Evolutionary conservation across 441 rosid species (phyloP).

Genomic region (Gossypium davidsonii): DNA sequence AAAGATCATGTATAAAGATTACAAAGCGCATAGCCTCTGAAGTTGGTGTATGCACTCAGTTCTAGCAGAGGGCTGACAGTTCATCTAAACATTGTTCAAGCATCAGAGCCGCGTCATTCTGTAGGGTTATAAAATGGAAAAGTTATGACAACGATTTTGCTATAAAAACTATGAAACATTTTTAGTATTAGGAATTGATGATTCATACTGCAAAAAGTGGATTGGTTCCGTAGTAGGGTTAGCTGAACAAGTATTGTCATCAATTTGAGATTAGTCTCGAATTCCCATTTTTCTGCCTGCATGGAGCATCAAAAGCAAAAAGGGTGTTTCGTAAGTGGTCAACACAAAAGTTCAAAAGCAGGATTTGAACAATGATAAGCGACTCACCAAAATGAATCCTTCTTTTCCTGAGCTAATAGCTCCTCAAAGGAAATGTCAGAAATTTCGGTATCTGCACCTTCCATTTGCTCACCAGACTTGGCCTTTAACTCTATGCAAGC

Average conservation of each 20-base stretch:
- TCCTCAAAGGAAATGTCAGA: constrained; percentile 81
- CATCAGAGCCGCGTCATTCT: constrained; percentile 2
- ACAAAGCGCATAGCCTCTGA: no score
- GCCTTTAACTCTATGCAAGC: constrained; percentile 56
- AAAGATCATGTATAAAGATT: no score
- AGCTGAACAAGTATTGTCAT: constrained; percentile 6
- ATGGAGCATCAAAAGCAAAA: constrained; percentile 9
- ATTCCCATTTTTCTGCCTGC: constrained; percentile 62
- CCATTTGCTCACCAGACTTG: constrained; percentile 33
- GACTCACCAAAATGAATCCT: constrained; percentile 77
- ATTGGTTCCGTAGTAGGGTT: background rate
- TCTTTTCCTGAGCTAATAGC: constrained; percentile 81
- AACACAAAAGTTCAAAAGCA: background rate
- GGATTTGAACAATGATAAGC: background rate
- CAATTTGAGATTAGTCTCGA: constrained; percentile 28
- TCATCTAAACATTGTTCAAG: background rate
- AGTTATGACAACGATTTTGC: background rate
- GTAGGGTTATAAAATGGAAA: background rate
- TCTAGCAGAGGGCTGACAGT: background rate
- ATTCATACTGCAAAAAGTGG: constrained; percentile 9
- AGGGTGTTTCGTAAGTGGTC: background rate
- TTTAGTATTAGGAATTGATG: background rate
- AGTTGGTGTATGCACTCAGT: background rate
- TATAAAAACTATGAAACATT: background rate
- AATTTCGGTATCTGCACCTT: constrained; percentile 40